Conservation (phyloP, 495 filamentous ascomycete genomes). For the Tirmania nivea region DNA sequence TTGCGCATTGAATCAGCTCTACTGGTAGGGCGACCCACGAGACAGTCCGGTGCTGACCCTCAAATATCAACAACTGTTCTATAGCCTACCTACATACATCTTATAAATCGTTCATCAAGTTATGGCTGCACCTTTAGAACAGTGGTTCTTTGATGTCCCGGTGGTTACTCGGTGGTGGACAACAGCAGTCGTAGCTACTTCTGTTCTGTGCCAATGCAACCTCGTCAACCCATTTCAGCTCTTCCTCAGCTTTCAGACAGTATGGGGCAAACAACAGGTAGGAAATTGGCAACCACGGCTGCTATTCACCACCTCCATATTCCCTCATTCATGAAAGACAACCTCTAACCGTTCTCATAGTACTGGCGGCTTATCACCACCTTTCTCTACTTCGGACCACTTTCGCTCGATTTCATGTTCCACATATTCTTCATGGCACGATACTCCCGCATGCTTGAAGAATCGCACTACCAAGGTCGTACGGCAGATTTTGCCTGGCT, state of each 20-base stretch:
- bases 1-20: no score
- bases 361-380: constrained; percentile 92
- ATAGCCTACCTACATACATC: no score
- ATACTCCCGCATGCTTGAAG: constrained; percentile 87
- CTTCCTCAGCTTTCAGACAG: constrained; percentile 85
- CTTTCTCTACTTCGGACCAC: constrained; percentile 90
- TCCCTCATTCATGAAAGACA: constrained; percentile 7
- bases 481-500: constrained; percentile 93
- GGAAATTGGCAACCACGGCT: neutral
- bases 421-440: constrained; percentile 97
- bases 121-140: constrained; percentile 45
- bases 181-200: constrained; percentile 70
- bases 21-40: no score
- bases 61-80: no score
- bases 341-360: constrained; percentile 27
- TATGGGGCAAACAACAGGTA: constrained; percentile 78
- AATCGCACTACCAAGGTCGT: constrained; percentile 49
- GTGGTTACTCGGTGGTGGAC: constrained; percentile 93
- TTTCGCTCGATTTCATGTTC: constrained; percentile 87
- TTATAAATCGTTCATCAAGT: neutral
- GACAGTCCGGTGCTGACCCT: no score
- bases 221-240: constrained; percentile 80
- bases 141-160: constrained; percentile 97
- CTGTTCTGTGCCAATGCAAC: constrained; percentile 77
- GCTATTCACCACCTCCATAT: neutral